phyloP scores from a whole-genome alignment of 345 rosid genomes.

The Gossypium thurberi region DNA sequence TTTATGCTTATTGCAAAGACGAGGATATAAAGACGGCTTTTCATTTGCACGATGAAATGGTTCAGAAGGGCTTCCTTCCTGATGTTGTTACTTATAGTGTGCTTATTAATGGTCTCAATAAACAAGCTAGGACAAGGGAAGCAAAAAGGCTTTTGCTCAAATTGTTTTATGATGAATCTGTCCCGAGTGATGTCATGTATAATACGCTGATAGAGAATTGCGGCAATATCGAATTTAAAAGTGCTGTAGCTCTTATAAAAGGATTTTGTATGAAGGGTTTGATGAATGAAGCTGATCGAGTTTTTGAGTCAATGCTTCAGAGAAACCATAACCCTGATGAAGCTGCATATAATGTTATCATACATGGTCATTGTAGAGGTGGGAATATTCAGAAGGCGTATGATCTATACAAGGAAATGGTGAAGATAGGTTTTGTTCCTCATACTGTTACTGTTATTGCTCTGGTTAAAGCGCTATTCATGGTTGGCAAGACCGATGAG shows the following conservation, averaged over 20 bases:
- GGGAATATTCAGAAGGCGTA: constrained; percentile 57
- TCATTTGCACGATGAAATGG: constrained; percentile 71
- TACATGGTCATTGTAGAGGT: constrained; percentile 74
- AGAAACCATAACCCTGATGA: constrained; percentile 55
- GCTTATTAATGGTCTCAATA: constrained; percentile 81
- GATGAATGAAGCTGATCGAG: constrained; percentile 77
- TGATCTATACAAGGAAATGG: constrained; percentile 61
- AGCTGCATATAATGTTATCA: constrained; percentile 63
- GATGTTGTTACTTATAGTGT: constrained; percentile 87
- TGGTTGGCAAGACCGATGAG: constrained; percentile 45
- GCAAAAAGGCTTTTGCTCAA: constrained; percentile 79
- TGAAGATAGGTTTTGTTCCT: constrained; percentile 44
- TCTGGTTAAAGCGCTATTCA: constrained; percentile 56
- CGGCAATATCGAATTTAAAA: constrained; percentile 50
- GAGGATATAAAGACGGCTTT: constrained; percentile 54
- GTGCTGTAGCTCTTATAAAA: constrained; percentile 60
- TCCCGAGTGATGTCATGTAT: constrained; percentile 61
- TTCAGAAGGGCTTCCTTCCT: constrained; percentile 61
- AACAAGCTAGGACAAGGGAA: constrained; percentile 73
- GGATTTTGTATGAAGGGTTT: constrained; percentile 92
- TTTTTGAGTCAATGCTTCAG: constrained; percentile 61
- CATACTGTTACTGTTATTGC: constrained; percentile 65
- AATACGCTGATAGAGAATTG: constrained; percentile 68
- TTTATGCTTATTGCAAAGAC: constrained; percentile 65
- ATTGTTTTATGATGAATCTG: constrained; percentile 63